Base-by-base conservation (phyloP, 441 rosid genomes). In the Isatis lusitanica region DNA sequence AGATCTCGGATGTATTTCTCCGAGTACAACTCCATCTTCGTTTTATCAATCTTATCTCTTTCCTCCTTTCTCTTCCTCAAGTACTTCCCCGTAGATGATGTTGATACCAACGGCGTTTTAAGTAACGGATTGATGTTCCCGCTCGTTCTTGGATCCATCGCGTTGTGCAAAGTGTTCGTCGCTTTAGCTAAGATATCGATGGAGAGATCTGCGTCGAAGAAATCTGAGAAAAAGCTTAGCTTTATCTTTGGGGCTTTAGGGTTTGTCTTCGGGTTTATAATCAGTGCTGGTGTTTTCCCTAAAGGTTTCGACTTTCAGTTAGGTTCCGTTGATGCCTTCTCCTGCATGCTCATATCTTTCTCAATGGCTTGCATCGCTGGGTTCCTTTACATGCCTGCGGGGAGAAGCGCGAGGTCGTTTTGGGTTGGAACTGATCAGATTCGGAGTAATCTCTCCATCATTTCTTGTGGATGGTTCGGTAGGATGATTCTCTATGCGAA, bases 351-450 rank as follows among this genome's bases (percentile, higher is more conserved):
- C 51, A 58, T 89, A 35, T 85, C 90, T 4, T 31, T 74, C 42
- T 78, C 84, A 2, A 88, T 85, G 92, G 97, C 97, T 28, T 83
- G 91, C 64, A 53, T 88, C 0, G 71, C 85, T 8, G 89, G 92
- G 1, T 77, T 82, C 60, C 68, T 94, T 33, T 94, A 87, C 77
- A 83, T 92, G 84, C 93, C 97, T 21, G 89, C 91, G 0, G 83
- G 81, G 36, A 92, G 91, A 86, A 84, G 77, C 75, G 97, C 93
- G 3, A 68, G 97, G 61, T 84, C 94, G 5, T 88, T 93, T 81
- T 91, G 98, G 97, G 84, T 93, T 16, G 98, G 97, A 11, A 91
- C 97, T 7, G 96, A 93, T 85, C 97, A 90, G 83, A 66, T 88
- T 70, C 79, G 91, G 33, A 85, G 83, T 9, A 84, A 85, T 58